Percentiles rank a stretch among this genome's conserved stretches.
phyloP scores from a whole-genome alignment of 1,139 yeast genomes.

The Magnusiomyces suaveolens region DNA sequence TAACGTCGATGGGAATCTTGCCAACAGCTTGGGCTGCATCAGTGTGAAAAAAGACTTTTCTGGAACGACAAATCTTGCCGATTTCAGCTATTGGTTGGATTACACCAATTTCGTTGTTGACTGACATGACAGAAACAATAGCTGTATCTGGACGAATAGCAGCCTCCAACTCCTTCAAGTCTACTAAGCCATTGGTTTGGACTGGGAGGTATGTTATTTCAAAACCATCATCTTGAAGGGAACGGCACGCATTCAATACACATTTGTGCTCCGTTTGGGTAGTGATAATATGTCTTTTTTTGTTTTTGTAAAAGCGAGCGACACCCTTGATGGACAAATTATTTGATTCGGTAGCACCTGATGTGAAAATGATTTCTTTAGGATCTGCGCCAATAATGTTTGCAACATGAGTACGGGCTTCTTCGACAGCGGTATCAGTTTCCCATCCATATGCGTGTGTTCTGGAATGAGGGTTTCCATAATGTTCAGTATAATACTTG shows the following conservation, averaged over 20 bases:
- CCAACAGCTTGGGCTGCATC: slow-evolving; percentile 98
- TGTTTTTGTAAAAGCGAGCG: slow-evolving; percentile 80
- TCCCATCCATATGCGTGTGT: slow-evolving; percentile 99
- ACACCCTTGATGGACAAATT: slow-evolving; percentile 94
- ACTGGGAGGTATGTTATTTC: slow-evolving; percentile 93
- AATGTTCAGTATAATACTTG: slow-evolving; percentile 81
- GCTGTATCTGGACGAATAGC: slow-evolving; percentile 88
- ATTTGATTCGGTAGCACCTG: slow-evolving; percentile 97
- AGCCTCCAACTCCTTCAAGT: slow-evolving; percentile 63
- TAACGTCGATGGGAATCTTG: slow-evolving; percentile 84
- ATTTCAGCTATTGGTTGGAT: slow-evolving; percentile 93
- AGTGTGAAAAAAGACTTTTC: slow-evolving; percentile 94
- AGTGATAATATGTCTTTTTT: slow-evolving; percentile 89
- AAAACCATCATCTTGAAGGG: slow-evolving; percentile 91
- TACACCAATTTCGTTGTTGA: slow-evolving; percentile 96
- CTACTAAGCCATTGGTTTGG: slow-evolving; percentile 65
- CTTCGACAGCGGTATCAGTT: slow-evolving; percentile 84
- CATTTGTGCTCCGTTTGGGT: slow-evolving; percentile 97
- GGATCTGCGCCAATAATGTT: slow-evolving; percentile 84
- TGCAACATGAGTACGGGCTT: slow-evolving; percentile 75
- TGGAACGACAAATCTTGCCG: slow-evolving; percentile 73
- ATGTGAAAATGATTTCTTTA: slow-evolving; percentile 90
- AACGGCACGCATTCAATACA: slow-evolving; percentile 90
- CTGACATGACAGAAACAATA: slow-evolving; percentile 93
- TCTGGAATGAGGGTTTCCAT: slow-evolving; percentile 95